Conservation (phyloP, 1,284 basidiomycete species). For the Boletus sp. region DNA sequence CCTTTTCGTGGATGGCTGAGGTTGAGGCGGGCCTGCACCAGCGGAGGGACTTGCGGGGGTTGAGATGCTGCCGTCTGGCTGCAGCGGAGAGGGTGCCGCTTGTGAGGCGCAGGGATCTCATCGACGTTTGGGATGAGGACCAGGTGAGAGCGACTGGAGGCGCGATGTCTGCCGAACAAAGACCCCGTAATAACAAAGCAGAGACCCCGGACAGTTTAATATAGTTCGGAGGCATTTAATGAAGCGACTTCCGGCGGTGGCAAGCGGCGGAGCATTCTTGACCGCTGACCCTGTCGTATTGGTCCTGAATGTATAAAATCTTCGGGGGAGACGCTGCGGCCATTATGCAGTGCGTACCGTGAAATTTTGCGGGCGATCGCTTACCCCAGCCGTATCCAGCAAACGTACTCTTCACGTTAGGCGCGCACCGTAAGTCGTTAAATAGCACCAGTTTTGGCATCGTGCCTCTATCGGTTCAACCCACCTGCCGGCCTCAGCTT, state of each 20-base stretch:
- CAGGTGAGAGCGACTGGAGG: background rate
- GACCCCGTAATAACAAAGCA: constrained; percentile 23
- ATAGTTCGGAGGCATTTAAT: constrained; percentile 11
- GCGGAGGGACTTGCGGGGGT: constrained; percentile 1
- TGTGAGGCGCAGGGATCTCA: constrained; percentile 21
- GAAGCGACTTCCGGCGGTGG: constrained; percentile 9
- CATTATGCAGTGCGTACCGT: constrained; percentile 10
- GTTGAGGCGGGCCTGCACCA: constrained; percentile 19
- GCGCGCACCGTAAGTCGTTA: constrained; percentile 6
- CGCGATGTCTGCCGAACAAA: constrained; percentile 2
- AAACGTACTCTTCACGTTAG: constrained; percentile 9
- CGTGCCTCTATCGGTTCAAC: constrained; percentile 2
- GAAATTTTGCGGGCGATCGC: constrained; percentile 21
- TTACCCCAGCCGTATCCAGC: constrained; percentile 12
- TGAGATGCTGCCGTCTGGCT: constrained; percentile 3
- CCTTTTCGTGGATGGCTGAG: constrained; percentile 38
- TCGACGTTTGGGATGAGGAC: constrained; percentile 12
- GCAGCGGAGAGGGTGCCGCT: constrained; percentile 11
- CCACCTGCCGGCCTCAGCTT: constrained; percentile 6
- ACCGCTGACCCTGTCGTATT: constrained; percentile 21
- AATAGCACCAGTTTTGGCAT: constrained; percentile 14
- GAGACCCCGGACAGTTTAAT: constrained; percentile 20
- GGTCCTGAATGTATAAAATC: constrained; percentile 22
- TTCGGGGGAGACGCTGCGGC: constrained; percentile 15
- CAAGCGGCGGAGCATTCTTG: constrained; percentile 15